phyloP scores from a whole-genome alignment of 352 stramenopile species.

The Phytophthora tentaculata region DNA sequence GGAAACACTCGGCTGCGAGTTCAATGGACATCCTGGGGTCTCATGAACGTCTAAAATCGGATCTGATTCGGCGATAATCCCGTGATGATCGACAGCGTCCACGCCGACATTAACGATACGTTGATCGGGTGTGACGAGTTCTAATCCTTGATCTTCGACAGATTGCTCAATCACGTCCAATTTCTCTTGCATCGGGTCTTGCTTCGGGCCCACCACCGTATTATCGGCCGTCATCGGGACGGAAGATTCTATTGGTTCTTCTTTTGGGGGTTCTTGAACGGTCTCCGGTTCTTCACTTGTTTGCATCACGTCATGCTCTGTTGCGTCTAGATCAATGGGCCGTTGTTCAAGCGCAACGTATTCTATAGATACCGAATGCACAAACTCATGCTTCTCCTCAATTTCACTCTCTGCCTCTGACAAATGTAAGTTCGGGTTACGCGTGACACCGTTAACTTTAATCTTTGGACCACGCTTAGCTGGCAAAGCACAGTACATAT shows the following conservation, averaged over 20 bases:
- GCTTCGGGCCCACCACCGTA: too few species aligned
- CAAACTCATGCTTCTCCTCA: background rate
- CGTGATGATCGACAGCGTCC: too few species aligned
- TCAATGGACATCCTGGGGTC: conserved; percentile 37
- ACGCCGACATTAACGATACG: background rate
- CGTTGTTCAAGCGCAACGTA: conserved; percentile 2
- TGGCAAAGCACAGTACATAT: background rate
- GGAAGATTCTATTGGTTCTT: conserved; percentile 3
- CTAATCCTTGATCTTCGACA: conserved; percentile 1
- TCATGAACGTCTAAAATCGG: background rate
- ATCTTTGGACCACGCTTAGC: conserved; percentile 41
- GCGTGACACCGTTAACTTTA: conserved; percentile 74
- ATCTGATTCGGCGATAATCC: conserved; percentile 9
- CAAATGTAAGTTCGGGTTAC: conserved; percentile 50
- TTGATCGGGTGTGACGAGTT: background rate
- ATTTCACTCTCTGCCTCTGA: conserved; percentile 19
- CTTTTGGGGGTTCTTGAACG: background rate
- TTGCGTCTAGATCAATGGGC: background rate
- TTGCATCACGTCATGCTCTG: background rate
- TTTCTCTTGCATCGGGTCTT: conserved; percentile 5
- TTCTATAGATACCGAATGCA: background rate
- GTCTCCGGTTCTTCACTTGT: background rate
- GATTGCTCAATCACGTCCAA: background rate
- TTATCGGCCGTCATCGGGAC: background rate
- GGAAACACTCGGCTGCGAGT: conserved; percentile 35